Base-by-base conservation (phyloP, 192 early-diverging fungal genomes). In the Cladochytrium replicatum region DNA sequence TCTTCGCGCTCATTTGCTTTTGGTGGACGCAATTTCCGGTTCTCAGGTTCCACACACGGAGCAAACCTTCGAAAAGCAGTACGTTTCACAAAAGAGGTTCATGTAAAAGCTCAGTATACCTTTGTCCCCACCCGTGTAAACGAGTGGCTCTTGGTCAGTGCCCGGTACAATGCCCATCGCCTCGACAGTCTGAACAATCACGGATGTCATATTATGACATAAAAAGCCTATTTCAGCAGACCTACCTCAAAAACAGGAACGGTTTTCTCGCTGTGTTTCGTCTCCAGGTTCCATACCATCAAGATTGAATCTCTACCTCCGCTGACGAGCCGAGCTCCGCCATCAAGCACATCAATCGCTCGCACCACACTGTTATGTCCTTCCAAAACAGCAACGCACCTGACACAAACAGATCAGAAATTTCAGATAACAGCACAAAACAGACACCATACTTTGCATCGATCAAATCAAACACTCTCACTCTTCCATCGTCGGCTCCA, bases 301-400 rank as follows among this genome's bases (percentile, higher is more conserved):
- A 94, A 73, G 13, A 97, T 85, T 48, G 84, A 86, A 55, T 99
- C 96, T 43, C 96, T 83, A 2, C 81, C 89, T 46, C 87, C 89
- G 32, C 78, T 84, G 19, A 95, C 64, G 54, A 97, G 74, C 30
- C 63, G 66, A 28, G 66, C 51, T 17, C 84, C 90, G 34, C 83
- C 73, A 29, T 67, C 59, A 0, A 85, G 77, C 43, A 96, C 86
- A 31, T 80, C 86, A 26, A 99, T 74, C 13, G 88, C 87, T 43
- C 90, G 84, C 44, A 99, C 84, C 19, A 91, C 86, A 55, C 87
- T 89, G 17, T 89, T 84, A 51, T 99, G 95, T 27, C 77, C 78
- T 27, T 86, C 76, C 7, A 97, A 57, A 27, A 87, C 81, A 2
- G 78, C 76, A 27, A 82, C 55, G 52, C 86, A 79, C 15, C 80